Base-by-base conservation (phyloP, 805 yeast genomes). In the Candida stauntonica region DNA sequence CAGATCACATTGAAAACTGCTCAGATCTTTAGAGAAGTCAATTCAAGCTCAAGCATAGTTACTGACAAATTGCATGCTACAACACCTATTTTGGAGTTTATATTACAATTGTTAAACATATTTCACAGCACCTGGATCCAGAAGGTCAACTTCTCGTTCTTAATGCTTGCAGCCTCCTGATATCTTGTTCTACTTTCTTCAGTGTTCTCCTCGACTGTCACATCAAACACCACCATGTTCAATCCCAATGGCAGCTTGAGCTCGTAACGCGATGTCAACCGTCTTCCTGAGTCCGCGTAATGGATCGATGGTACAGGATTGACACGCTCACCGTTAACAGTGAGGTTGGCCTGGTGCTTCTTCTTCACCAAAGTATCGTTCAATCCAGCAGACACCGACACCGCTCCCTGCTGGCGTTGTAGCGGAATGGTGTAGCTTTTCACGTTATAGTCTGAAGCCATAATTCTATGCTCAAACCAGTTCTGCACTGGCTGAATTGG, bases 341-440 rank as follows among this genome's bases (percentile, higher is more conserved):
- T 57, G 30, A 73, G 47, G 19, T 54, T 60, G 5, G 68, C 58
- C 9, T 52, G 45, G 48, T 69, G 68, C 38, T 56, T 69, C 52
- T 53, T 66, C 44, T 55, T 59, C 41, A 58, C 58, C 41, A 67
- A 62, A 21, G 60, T 51, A 35, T 66, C 68, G 45, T 70, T 66
- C 36, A 79, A 58, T 19, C 65, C 58, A 4, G 72, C 70, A 17
- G 64, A 51, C 4, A 77, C 54, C 5, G 70, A 62, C 32, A 77
- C 55, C 1, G 77, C 67, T 24, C 70, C 68, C 28, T 74, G 71
- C 31, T 63, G 61, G 11, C 66, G 57, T 11, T 81, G 79, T 36
- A 79, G 56, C 13, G 66, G 63, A 17, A 76, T 45, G 5, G 77
- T 48, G 48, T 64, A 72, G 9, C 69, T 63, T 14, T 62, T 53